Evolutionary conservation across 306 rosid genomes (phyloP), one percentile per base, ranked within the genome.

Genomic region (Leucaena leucocephala): DNA sequence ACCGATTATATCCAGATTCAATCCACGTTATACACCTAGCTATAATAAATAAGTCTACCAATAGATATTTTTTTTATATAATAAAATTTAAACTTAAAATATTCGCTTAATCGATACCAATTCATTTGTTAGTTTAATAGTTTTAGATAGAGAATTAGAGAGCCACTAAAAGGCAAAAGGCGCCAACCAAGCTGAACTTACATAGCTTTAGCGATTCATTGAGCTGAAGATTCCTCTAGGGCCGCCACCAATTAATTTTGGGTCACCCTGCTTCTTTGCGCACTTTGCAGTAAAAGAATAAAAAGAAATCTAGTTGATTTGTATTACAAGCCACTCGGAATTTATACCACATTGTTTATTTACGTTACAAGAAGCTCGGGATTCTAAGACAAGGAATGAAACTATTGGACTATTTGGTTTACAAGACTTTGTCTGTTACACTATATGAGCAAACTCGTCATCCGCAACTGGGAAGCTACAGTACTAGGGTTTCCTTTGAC

Each of bases 381-480:
- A 44, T 44, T 75, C 13, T 33, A 17, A 57, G 40, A 22, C 16
- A 16, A 22, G 48, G 50, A 6, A 40, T 4, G 49, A 4, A 42
- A 39, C 19, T 58, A 57, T 57, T 5, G 15, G n/a, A 44, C n/a
- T 57, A 61, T 35, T 27, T 68, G 36, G 57, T 64, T 38, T 74
- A 38, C 74, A 83, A 58, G 34, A 70, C 67, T 61, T 19, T 52
- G 76, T 64, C 81, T 14, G 63, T 36, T 77, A 65, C 6, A 59
- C 68, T 71, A 59, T 40, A 12, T 45, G 42, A 68, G 67, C 83
- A 14, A 79, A 82, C 64, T 65, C n/a, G 71, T 55, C 0, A 80
- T 46, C 78, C 85, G 58, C 84, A 6, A 63, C 86, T 89, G 71
- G 81, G 89, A 85, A 74, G 91, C 86, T 82, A n/a, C 89, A 75